Conservation (phyloP, 1,284 basidiomycete species). For the Mrakiaceae sp. region DNA sequence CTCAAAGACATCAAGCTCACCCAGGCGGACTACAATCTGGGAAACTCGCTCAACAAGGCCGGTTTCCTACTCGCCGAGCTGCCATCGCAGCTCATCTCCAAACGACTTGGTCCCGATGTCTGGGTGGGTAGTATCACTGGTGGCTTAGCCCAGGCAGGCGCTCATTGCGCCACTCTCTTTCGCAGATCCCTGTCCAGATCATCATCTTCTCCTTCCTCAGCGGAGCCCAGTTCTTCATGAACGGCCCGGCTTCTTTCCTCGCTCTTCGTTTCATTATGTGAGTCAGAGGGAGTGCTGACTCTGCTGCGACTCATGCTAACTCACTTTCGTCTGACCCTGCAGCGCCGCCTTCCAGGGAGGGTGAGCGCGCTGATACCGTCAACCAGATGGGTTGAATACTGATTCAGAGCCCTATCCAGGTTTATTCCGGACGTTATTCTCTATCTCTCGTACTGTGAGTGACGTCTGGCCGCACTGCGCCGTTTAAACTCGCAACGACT, state of each 20-base stretch:
- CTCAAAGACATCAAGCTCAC: conserved; percentile 44
- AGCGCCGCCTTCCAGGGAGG: too few relatives aligned
- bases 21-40: conserved; percentile 33
- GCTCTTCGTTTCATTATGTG: conserved; percentile 23
- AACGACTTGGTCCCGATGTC: background rate
- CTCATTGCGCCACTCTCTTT: too few relatives aligned
- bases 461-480: too few relatives aligned
- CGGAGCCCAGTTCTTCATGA: conserved; percentile 25
- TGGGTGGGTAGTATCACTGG: background rate
- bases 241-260: conserved; percentile 26
- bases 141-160: too few relatives aligned
- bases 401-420: too few relatives aligned
- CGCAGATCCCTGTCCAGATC: conserved; percentile 23
- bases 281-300: too few relatives aligned
- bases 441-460: conserved; percentile 33
- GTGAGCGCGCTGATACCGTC: too few relatives aligned
- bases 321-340: too few relatives aligned
- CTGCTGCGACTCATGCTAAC: too few relatives aligned
- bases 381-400: too few relatives aligned
- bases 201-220: conserved; percentile 30
- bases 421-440: conserved; percentile 30
- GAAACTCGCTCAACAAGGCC: conserved; percentile 49
- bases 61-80: conserved; percentile 43
- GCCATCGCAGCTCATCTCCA: conserved; percentile 25
- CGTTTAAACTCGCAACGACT: too few relatives aligned